A percentile compares a stretch with the other conserved stretches of the same genome.
Evolutionary conservation across 2,329 filamentous ascomycete species (phyloP).

Genomic region (Boeremia exigua): DNA sequence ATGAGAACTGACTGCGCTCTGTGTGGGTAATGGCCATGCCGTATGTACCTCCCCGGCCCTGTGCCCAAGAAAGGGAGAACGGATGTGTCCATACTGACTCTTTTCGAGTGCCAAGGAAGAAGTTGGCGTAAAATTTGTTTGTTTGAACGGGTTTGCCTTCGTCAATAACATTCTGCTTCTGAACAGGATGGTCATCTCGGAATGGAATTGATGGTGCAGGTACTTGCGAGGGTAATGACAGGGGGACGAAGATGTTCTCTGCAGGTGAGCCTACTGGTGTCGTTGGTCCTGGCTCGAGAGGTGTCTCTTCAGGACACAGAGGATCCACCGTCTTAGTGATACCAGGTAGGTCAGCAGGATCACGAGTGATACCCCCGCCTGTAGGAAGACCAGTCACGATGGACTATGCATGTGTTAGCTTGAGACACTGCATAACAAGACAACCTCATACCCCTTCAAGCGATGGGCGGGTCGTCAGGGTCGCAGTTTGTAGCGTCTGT

Average conservation of each 20-base stretch:
- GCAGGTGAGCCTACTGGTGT: constrained; percentile 21
- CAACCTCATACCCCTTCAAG: constrained; percentile 36
- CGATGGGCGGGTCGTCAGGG: constrained; percentile 30
- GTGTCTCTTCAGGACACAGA: constrained; percentile 36
- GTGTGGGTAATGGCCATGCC: constrained; percentile 81
- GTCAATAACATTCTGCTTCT: constrained; percentile 48
- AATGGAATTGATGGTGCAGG: constrained; percentile 48
- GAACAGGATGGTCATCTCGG: constrained; percentile 51
- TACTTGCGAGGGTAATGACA: constrained; percentile 42
- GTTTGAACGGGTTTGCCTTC: constrained; percentile 63
- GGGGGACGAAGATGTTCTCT: constrained; percentile 50
- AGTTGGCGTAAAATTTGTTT: constrained; percentile 76
- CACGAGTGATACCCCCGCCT: constrained; percentile 32
- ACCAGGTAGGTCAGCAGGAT: constrained; percentile 32
- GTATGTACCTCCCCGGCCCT: constrained; percentile 68
- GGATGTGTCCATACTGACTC: constrained; percentile 75
- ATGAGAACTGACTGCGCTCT: constrained; percentile 69
- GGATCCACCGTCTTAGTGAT: constrained; percentile 27
- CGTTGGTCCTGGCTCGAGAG: constrained; percentile 38
- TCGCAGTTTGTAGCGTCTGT: constrained; percentile 37
- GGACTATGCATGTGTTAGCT: constrained; percentile 27
- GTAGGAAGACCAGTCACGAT: constrained; percentile 42
- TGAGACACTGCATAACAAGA: not conserved
- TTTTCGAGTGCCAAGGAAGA: constrained; percentile 76
- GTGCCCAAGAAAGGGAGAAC: constrained; percentile 54